Evolutionary conservation across 2,329 filamentous ascomycete species (phyloP).

Genomic region (Aspergillus sp.): DNA sequence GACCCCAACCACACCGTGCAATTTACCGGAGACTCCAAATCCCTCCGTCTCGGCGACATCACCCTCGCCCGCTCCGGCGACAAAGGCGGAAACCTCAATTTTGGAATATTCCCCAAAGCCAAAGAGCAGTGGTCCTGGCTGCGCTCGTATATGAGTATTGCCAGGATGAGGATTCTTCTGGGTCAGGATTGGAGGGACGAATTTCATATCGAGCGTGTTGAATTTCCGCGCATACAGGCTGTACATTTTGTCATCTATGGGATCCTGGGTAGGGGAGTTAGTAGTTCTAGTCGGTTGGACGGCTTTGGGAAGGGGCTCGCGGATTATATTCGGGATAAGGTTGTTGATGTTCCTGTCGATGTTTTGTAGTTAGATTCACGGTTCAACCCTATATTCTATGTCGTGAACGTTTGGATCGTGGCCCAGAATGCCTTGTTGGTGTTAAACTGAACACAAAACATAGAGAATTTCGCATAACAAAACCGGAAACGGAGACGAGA

Average conservation of each 20-base stretch:
- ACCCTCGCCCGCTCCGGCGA: constrained; percentile 45
- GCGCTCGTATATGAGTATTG: constrained; percentile 40
- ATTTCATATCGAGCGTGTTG: constrained; percentile 48
- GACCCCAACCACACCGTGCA: constrained; percentile 24
- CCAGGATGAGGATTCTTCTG: constrained; percentile 40
- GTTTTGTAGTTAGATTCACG: neutral
- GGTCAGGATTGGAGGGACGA: constrained; percentile 47
- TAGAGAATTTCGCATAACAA: too few relatives aligned
- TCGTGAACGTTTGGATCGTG: too few relatives aligned
- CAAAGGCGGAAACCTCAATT: constrained; percentile 44
- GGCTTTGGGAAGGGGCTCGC: constrained; percentile 54
- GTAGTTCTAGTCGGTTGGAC: constrained; percentile 50
- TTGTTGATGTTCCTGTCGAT: constrained; percentile 41
- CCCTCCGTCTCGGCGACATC: constrained; percentile 41
- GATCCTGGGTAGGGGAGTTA: constrained; percentile 47
- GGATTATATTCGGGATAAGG: constrained; percentile 50
- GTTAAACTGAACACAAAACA: too few relatives aligned
- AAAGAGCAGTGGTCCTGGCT: constrained; percentile 36
- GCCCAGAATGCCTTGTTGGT: too few relatives aligned
- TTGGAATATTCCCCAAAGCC: constrained; percentile 38
- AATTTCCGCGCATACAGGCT: constrained; percentile 46
- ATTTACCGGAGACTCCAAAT: constrained; percentile 23
- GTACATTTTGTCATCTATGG: constrained; percentile 55
- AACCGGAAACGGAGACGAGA: too few relatives aligned
- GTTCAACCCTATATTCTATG: too few relatives aligned